A percentile compares a stretch with the other conserved stretches of the same genome.
These are phyloP conservation scores for Phytophthora pisi DNA, from an alignment of 352 stramenopile genomes.

Conservation along the genomic window DNA sequence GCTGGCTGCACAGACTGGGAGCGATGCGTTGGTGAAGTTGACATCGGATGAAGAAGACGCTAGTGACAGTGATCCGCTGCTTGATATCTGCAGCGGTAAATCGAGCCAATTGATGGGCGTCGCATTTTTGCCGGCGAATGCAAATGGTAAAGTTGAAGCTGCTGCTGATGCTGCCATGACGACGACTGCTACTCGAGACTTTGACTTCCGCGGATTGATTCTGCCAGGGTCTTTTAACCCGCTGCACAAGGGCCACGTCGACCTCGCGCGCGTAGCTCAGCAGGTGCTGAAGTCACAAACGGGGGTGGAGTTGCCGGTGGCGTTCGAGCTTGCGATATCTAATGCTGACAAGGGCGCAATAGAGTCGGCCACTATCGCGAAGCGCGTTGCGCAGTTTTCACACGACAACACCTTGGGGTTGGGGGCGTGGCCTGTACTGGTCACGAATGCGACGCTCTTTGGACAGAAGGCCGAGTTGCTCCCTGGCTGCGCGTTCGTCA, in stretches of 20 bases:
- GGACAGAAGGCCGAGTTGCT: constrained; percentile 84
- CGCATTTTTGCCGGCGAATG: constrained; percentile 47
- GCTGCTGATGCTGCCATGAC: background rate
- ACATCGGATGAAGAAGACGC: constrained; percentile 1
- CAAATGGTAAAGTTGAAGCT: background rate
- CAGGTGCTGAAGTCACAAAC: constrained; percentile 40
- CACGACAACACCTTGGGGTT: constrained; percentile 15
- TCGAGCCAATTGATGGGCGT: constrained; percentile 42
- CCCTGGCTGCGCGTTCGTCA: constrained; percentile 76
- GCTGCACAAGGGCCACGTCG: constrained; percentile 75
- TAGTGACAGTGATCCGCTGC: constrained; percentile 26
- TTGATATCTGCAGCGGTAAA: constrained; percentile 34
- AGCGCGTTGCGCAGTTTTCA: constrained; percentile 63
- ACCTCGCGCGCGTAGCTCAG: constrained; percentile 56
- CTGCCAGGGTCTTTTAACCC: constrained; percentile 87
- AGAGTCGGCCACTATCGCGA: constrained; percentile 37
- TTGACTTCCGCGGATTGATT: constrained; percentile 67
- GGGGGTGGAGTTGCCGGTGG: constrained; percentile 45
- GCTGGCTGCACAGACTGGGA: constrained; percentile 31
- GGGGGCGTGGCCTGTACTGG: constrained; percentile 63
- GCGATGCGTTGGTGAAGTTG: constrained; percentile 36
- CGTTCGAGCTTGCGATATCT: constrained; percentile 76
- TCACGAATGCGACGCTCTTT: constrained; percentile 86
- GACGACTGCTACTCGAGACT: constrained; percentile 32
- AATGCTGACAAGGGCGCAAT: constrained; percentile 87